These are phyloP conservation scores for Mrakia gelida DNA, from an alignment of 768 basidiomycete species.

Conservation along the genomic window DNA sequence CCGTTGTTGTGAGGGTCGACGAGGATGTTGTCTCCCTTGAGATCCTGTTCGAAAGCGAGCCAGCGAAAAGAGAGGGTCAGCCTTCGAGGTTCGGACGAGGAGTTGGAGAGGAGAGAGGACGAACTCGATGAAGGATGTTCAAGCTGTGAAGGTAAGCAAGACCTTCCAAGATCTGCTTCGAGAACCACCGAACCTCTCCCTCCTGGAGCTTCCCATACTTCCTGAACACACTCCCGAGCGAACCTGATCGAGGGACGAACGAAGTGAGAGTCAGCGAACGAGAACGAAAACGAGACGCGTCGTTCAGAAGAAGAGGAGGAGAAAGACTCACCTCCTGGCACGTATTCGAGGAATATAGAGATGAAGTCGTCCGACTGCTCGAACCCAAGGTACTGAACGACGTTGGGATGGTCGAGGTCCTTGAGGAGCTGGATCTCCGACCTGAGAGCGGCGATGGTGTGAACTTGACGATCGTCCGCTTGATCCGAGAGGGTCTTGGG, in stretches of 20 bases:
- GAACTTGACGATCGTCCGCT: conserved; percentile 74
- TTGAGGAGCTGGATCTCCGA: conserved; percentile 94
- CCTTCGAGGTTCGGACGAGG: neutral
- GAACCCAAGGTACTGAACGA: conserved; percentile 83
- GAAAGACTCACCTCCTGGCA: conserved; percentile 63
- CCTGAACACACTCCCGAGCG: conserved; percentile 76
- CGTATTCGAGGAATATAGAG: conserved; percentile 91
- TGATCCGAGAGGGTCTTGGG: conserved; percentile 88
- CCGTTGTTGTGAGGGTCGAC: conserved; percentile 72
- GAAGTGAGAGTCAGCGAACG: neutral
- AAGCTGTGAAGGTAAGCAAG: conserved; percentile 87
- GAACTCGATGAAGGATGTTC: conserved; percentile 85
- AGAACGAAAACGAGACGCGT: too few species aligned
- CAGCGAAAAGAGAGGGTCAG: neutral
- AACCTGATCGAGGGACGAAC: conserved; percentile 47
- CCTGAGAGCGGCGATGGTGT: conserved; percentile 85
- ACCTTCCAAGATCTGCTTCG: conserved; percentile 82
- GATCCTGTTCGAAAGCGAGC: conserved; percentile 57
- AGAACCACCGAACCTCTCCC: conserved; percentile 65
- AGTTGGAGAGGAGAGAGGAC: conserved; percentile 35
- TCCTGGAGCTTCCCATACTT: conserved; percentile 92
- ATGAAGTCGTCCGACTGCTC: conserved; percentile 39
- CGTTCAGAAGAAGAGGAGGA: neutral
- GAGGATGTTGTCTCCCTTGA: conserved; percentile 97
- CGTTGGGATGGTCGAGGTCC: conserved; percentile 93